Evolutionary conservation across 179 eudicot genomes (phyloP).

Genomic region (Silene noctiflora): DNA sequence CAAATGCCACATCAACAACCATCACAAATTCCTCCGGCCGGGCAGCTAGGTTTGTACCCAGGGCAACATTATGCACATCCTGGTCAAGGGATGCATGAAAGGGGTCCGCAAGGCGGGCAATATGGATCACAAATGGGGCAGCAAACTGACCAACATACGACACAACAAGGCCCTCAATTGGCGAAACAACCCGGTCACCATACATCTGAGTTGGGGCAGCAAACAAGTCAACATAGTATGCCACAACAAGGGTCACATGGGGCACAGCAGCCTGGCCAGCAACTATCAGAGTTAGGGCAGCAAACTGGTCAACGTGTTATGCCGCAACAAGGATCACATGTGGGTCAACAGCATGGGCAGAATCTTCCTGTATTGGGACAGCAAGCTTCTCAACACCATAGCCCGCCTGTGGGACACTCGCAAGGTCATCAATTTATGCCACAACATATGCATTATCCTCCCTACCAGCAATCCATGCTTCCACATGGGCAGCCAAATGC

Average conservation of each 20-base stretch:
- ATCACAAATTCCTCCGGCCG: constrained; percentile 29
- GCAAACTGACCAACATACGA: constrained; percentile 29
- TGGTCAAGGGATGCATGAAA: constrained; percentile 37
- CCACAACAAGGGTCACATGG: constrained; percentile 35
- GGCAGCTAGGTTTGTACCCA: constrained; percentile 34
- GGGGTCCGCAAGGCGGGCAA: constrained; percentile 30
- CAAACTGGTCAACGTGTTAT: constrained; percentile 27
- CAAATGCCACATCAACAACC: constrained; percentile 35
- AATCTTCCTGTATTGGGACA: constrained; percentile 15
- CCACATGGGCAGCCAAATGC: constrained; percentile 51
- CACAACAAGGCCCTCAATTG: constrained; percentile 35
- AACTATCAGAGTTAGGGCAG: constrained; percentile 35
- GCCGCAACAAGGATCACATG: constrained; percentile 35
- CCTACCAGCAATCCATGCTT: constrained; percentile 52
- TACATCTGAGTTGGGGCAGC: constrained; percentile 18
- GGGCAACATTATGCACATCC: constrained; percentile 30
- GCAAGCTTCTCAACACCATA: constrained; percentile 41
- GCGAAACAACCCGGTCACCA: not conserved
- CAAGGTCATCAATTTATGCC: constrained; percentile 51
- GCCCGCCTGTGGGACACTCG: constrained; percentile 41
- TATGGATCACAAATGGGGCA: constrained; percentile 30
- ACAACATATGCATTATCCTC: constrained; percentile 55
- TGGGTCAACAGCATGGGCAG: not conserved
- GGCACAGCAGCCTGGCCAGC: constrained; percentile 33
- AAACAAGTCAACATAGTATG: constrained; percentile 26